Evolutionary conservation across 352 stramenopile species (phyloP).

Genomic region (Pythium insidiosum): DNA sequence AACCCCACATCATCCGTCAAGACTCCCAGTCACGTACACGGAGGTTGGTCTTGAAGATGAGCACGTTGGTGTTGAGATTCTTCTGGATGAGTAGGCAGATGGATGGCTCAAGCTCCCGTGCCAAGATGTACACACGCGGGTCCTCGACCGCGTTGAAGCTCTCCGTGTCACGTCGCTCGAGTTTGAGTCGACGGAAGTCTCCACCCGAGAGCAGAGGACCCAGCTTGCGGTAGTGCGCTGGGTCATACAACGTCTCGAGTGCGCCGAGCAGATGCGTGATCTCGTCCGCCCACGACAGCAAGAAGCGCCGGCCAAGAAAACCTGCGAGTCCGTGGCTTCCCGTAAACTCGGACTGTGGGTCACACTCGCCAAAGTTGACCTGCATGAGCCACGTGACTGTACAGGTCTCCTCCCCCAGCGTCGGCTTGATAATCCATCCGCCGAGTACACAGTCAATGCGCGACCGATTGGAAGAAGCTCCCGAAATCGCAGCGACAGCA

Average conservation of each 20-base stretch:
- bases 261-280: constrained; percentile 29
- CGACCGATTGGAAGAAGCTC: neutral
- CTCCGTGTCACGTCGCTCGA: constrained; percentile 24
- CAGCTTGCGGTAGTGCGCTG: constrained; percentile 40
- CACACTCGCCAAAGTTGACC: constrained; percentile 59
- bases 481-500: too few relatives aligned
- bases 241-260: constrained; percentile 38
- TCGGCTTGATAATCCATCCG: constrained; percentile 58
- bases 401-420: constrained; percentile 47
- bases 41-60: constrained; percentile 39
- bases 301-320: constrained; percentile 22
- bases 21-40: too few relatives aligned
- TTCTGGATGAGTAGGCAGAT: constrained; percentile 55
- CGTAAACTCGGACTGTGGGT: constrained; percentile 44
- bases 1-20: too few relatives aligned
- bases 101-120: constrained; percentile 32
- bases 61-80: constrained; percentile 44
- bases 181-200: constrained; percentile 33
- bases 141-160: constrained; percentile 19
- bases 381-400: constrained; percentile 78
- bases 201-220: constrained; percentile 32
- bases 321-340: constrained; percentile 31
- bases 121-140: constrained; percentile 35
- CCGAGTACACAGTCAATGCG: constrained; percentile 62
- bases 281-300: constrained; percentile 49